Base-by-base conservation (phyloP, 768 basidiomycete genomes). In the Suillus tomentosus region DNA sequence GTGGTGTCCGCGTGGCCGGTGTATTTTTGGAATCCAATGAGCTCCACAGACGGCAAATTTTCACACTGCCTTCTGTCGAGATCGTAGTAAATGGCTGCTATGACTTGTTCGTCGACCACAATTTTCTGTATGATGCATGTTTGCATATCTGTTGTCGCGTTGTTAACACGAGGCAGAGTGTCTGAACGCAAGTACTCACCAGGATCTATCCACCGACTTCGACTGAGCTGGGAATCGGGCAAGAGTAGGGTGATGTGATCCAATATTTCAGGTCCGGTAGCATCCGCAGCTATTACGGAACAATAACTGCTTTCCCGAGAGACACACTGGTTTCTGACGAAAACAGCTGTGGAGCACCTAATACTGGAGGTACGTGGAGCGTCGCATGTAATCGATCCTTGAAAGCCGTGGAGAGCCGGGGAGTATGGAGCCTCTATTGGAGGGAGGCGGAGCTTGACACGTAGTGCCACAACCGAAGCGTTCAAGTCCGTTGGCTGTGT, bases 161-260 rank as follows among this genome's bases (percentile, higher is more conserved):
- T 73, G 67, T 71, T 66, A 74, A 66, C 74, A 67, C 66, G 70
- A 72, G 73, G 72, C 39, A 22, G 53, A 59, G 19, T 8, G 22
- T 53, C 40, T 57, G 54, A 54, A 64, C 42, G 64, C 57, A 64
- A 65, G 56, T 64, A 82, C 89, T 74, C 71, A 91, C 90, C 77
- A 66, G 82, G 74, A 72, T 89, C 87, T 66, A 89, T 79, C 90
- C 89, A 90, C 64, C 88, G 83, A 74, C 90, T 90, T 64, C 85
- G 80, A 70, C 73, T 85, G 57, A 93, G 78, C 17, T 80, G 74
- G 24, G 90, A 90, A 65, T 91, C 89, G 50, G 91, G 90, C 56
- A 92, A 78, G 62, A 82, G 74, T 60, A 85, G 83, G 66, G 84
- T 82, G 2, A 84, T 80, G 50, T 78, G 81, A 60, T 85, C 82